Conservation (phyloP, 345 rosid genomes). For the Pugionium dolabratum region DNA sequence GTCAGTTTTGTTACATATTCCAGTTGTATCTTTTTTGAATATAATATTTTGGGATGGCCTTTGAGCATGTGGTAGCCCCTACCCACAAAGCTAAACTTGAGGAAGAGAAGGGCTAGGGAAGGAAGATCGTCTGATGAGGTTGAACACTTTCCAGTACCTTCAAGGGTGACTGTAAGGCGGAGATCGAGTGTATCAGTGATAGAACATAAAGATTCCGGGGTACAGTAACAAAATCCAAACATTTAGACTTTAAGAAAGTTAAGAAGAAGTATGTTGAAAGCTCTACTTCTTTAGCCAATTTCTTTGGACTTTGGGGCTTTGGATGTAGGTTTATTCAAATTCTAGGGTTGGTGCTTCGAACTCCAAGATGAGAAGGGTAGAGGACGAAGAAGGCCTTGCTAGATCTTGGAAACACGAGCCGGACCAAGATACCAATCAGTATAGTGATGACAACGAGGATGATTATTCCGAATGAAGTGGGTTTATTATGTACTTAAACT, state of each 20-base stretch:
- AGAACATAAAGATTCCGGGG: slow-evolving; percentile 73
- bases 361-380: slow-evolving; percentile 54
- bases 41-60: slow-evolving; percentile 22
- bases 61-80: slow-evolving; percentile 65
- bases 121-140: slow-evolving; percentile 82
- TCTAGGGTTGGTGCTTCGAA: slow-evolving; percentile 50
- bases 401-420: slow-evolving; percentile 48
- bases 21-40: background rate
- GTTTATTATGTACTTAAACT: slow-evolving; percentile 11
- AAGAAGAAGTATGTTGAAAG: background rate
- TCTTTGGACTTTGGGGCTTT: slow-evolving; percentile 17
- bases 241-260: slow-evolving; percentile 4
- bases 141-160: slow-evolving; percentile 85
- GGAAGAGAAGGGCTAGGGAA: slow-evolving; percentile 82
- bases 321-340: slow-evolving; percentile 52
- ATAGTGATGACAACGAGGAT: slow-evolving; percentile 69
- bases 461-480: slow-evolving; percentile 63
- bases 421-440: slow-evolving; percentile 51
- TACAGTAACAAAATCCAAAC: slow-evolving; percentile 38
- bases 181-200: slow-evolving; percentile 57
- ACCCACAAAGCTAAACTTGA: slow-evolving; percentile 77
- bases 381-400: slow-evolving; percentile 60
- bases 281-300: slow-evolving; percentile 5
- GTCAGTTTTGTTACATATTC: slow-evolving; percentile 20
- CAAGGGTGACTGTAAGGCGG: slow-evolving; percentile 70